These are phyloP conservation scores for Dendrobium catenatum DNA, from an alignment of 106 monocot species.

Conservation along the genomic window DNA sequence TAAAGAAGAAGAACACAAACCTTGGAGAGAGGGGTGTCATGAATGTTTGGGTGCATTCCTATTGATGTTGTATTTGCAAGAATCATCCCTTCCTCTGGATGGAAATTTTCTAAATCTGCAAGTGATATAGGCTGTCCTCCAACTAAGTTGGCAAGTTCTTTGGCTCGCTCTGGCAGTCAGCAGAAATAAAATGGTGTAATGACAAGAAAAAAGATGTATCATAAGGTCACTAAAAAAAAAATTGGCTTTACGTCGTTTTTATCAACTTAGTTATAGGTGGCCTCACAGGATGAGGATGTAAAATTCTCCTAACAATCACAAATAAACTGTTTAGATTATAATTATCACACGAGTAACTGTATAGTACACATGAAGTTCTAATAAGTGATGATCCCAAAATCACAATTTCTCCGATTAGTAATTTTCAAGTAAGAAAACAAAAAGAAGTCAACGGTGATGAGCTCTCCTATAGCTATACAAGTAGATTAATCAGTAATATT, in stretches of 20 bases:
- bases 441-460: background rate
- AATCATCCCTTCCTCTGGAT: conserved; percentile 71
- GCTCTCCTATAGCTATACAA: background rate
- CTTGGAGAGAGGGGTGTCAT: conserved; percentile 80
- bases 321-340: background rate
- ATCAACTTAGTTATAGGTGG: background rate
- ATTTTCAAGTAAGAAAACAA: background rate
- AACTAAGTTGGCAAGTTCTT: conserved; percentile 57
- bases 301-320: background rate
- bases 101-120: conserved; percentile 63
- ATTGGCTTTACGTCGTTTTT: background rate
- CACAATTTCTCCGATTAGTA: background rate
- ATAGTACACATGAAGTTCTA: background rate
- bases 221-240: background rate
- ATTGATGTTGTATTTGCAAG: conserved; percentile 89
- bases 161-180: conserved; percentile 53
- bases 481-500: too few relatives aligned
- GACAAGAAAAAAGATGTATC: background rate
- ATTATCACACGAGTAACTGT: background rate
- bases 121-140: conserved; percentile 74
- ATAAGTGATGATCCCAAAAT: background rate
- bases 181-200: background rate
- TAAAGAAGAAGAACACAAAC: conserved; percentile 20
- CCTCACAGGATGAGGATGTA: background rate
- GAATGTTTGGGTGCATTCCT: conserved; percentile 86